Evolutionary conservation across 148 eudicot genomes (phyloP).

Genomic region (Chenopodium formosanum): DNA sequence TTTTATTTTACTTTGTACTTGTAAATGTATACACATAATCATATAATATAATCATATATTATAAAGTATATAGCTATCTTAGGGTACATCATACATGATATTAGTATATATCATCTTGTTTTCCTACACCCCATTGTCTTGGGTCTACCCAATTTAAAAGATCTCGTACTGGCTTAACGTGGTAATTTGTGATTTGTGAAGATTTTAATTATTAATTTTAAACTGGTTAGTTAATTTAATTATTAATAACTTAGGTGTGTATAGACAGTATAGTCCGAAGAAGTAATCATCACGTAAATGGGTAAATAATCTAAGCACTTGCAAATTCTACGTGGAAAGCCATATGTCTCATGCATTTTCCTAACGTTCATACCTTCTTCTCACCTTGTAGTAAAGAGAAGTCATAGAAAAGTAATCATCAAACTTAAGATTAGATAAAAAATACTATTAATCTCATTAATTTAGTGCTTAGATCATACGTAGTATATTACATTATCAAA

Average conservation of each 20-base stretch:
- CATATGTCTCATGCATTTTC: background rate
- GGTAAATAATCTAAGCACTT: background rate
- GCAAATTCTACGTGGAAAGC: background rate
- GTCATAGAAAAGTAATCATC: background rate
- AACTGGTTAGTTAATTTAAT: too few relatives aligned
- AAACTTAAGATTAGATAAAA: too few relatives aligned
- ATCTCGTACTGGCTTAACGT: constrained; percentile 2
- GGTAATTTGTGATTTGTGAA: constrained; percentile 1
- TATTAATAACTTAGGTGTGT: background rate
- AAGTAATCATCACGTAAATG: background rate
- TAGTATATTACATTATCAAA: too few relatives aligned
- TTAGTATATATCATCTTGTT: constrained; percentile 24
- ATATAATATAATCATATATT: background rate
- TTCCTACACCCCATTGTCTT: constrained; percentile 26
- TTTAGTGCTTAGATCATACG: too few relatives aligned
- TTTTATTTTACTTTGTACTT: constrained; percentile 12
- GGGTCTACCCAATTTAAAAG: background rate
- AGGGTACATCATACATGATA: constrained; percentile 19
- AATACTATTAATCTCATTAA: too few relatives aligned
- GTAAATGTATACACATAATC: background rate
- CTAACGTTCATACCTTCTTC: background rate
- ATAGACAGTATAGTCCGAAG: background rate
- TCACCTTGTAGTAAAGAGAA: background rate
- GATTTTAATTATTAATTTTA: background rate
- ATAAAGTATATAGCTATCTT: constrained; percentile 6